Evolutionary conservation across 208 protist genomes (phyloP).

Genomic region (Acanthamoeba royreba): DNA sequence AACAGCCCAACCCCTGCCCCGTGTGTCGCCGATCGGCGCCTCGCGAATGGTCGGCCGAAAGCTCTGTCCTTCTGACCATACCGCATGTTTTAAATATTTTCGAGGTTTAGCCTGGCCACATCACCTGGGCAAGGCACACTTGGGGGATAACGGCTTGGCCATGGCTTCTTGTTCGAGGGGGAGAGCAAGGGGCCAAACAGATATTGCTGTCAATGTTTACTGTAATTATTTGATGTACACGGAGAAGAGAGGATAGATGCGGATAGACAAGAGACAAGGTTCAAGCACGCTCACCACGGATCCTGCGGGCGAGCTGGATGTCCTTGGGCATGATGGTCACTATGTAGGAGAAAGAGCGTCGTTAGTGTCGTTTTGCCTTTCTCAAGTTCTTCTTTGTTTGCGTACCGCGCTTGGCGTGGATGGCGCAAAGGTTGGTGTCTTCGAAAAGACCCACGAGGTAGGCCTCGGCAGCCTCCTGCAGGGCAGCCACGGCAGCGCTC

Average conservation of each 20-base stretch:
- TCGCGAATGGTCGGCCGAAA: no score
- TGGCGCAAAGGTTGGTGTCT: conserved; percentile 91
- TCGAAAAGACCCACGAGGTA: conserved; percentile 86
- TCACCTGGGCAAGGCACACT: no score
- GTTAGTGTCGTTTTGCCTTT: neutral
- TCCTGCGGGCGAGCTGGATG: conserved; percentile 96
- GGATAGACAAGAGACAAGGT: no score
- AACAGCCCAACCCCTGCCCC: no score
- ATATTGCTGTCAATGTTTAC: neutral
- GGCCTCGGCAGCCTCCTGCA: conserved; percentile 94
- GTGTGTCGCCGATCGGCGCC: no score
- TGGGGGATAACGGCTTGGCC: neutral
- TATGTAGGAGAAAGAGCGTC: conserved; percentile 84
- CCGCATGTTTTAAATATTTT: no score
- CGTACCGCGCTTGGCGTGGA: conserved; percentile 83
- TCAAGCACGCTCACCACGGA: conserved; percentile 93
- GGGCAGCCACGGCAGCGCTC: conserved; percentile 86
- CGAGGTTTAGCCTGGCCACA: no score
- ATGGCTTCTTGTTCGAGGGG: neutral
- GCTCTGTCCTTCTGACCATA: no score
- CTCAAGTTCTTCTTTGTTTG: no score
- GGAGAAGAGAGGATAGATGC: neutral
- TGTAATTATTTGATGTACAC: neutral
- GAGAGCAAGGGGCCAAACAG: no score
- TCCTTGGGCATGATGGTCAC: conserved; percentile 99